A percentile compares a stretch with the other conserved stretches of the same genome.
Conservation (phyloP, 2,329 filamentous ascomycete species). For the Aphanocladium album region DNA sequence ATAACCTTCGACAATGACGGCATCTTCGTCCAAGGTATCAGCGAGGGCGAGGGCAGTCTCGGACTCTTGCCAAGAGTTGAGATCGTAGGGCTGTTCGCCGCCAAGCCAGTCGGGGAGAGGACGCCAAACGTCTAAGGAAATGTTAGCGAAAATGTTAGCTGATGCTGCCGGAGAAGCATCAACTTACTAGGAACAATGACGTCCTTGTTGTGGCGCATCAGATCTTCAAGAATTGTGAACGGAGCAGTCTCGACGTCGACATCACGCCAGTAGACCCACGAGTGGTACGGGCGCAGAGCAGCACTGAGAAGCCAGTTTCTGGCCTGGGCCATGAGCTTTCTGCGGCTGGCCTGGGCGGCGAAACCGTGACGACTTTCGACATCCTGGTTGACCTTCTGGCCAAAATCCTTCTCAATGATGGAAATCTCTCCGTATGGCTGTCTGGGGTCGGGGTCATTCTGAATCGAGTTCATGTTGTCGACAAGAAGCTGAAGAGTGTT, state of each 20-base stretch:
- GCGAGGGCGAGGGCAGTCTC: conserved; percentile 91
- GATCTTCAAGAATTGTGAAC: conserved; percentile 91
- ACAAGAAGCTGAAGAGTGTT: conserved; percentile 73
- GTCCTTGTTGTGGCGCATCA: conserved; percentile 99
- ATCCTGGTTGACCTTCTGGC: conserved; percentile 95
- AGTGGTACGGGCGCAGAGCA: conserved; percentile 87
- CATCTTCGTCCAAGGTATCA: conserved; percentile 93
- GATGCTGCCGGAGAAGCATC: not conserved
- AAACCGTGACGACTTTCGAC: conserved; percentile 97
- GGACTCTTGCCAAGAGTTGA: conserved; percentile 99
- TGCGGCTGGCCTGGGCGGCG: conserved; percentile 84
- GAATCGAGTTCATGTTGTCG: conserved; percentile 70
- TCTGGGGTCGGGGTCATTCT: conserved; percentile 71
- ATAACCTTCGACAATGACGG: conserved; percentile 97
- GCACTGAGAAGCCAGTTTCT: conserved; percentile 96
- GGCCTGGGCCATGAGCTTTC: conserved; percentile 97
- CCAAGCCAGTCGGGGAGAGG: conserved; percentile 98
- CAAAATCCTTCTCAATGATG: conserved; percentile 98
- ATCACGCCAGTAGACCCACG: conserved; percentile 99
- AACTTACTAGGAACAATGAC: conserved; percentile 94
- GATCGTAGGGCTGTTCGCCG: conserved; percentile 94
- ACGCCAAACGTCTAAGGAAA: conserved; percentile 80
- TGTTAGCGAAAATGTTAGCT: conserved; percentile 21
- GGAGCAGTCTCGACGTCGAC: conserved; percentile 97
- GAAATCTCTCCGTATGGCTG: conserved; percentile 93